These are phyloP conservation scores for Boletus semigastroideus DNA, from an alignment of 1,284 basidiomycete genomes.

Conservation along the genomic window DNA sequence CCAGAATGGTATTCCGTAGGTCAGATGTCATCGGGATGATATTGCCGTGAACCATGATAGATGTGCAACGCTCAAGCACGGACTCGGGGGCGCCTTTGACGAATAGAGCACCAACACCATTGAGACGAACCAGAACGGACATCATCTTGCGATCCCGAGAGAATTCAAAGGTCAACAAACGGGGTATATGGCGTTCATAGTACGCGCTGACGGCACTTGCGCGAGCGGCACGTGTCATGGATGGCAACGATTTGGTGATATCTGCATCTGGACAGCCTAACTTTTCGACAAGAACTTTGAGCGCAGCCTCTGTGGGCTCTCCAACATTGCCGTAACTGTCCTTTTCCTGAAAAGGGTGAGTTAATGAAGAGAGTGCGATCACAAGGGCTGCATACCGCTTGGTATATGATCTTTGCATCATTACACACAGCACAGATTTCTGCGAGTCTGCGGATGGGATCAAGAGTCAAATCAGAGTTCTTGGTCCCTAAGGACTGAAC, in stretches of 20 bases:
- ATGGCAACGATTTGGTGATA: conserved; percentile 54
- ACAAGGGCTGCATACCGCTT: conserved; percentile 51
- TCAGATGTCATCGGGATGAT: conserved; percentile 61
- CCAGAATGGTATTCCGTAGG: conserved; percentile 64
- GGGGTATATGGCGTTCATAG: conserved; percentile 72
- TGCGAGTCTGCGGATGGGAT: conserved; percentile 78
- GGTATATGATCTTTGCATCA: conserved; percentile 87
- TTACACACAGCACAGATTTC: conserved; percentile 93
- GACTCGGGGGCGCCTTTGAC: conserved; percentile 97
- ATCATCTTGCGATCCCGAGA: conserved; percentile 98
- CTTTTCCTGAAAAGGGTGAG: conserved; percentile 60
- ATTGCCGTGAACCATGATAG: conserved; percentile 68
- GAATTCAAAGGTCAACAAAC: conserved; percentile 95
- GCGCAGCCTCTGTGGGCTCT: conserved; percentile 95
- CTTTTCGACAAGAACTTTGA: conserved; percentile 94
- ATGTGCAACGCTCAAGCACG: conserved; percentile 85
- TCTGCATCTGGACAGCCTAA: conserved; percentile 61
- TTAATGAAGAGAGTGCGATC: not conserved
- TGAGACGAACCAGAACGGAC: conserved; percentile 83
- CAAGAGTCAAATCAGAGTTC: conserved; percentile 59
- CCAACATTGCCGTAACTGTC: conserved; percentile 82
- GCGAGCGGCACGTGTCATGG: conserved; percentile 60
- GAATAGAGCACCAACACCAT: conserved; percentile 67
- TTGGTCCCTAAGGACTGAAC: conserved; percentile 68
- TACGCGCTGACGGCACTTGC: conserved; percentile 84